Conservation (phyloP, 192 early-diverging fungal species). For the Mortierella antarctica region DNA sequence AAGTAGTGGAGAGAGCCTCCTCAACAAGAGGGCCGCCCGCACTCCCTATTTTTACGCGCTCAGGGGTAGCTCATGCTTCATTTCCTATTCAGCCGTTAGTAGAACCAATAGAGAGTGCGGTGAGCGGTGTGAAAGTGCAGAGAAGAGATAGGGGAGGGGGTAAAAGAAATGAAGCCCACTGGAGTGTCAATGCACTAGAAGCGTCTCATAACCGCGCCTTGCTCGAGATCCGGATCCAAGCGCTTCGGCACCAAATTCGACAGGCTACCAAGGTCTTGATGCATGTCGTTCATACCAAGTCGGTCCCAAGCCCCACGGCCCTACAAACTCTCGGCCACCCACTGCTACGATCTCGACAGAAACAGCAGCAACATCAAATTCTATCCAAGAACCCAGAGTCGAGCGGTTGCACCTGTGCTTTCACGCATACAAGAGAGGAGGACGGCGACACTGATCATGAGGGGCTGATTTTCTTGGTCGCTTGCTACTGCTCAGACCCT, state of each 20-base stretch:
- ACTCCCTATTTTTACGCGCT: too few species aligned
- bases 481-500: conserved; percentile 22
- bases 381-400: background rate
- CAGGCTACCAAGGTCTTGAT: conserved; percentile 15
- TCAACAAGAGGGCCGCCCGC: too few species aligned
- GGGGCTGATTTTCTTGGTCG: conserved; percentile 4
- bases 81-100: too few species aligned
- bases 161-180: too few species aligned
- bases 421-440: background rate
- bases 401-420: conserved; percentile 11
- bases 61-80: too few species aligned
- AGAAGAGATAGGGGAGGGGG: too few species aligned
- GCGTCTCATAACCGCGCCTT: background rate
- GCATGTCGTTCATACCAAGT: conserved; percentile 27
- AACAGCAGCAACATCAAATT: background rate
- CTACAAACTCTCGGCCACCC: background rate
- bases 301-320: conserved; percentile 18
- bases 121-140: too few species aligned
- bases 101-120: too few species aligned
- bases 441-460: background rate
- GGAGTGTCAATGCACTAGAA: too few species aligned
- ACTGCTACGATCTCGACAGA: background rate
- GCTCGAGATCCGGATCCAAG: conserved; percentile 1
- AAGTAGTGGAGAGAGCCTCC: too few species aligned
- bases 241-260: conserved; percentile 6